Evolutionary conservation across 208 protist species (phyloP).

Genomic region (Leishmania major): DNA sequence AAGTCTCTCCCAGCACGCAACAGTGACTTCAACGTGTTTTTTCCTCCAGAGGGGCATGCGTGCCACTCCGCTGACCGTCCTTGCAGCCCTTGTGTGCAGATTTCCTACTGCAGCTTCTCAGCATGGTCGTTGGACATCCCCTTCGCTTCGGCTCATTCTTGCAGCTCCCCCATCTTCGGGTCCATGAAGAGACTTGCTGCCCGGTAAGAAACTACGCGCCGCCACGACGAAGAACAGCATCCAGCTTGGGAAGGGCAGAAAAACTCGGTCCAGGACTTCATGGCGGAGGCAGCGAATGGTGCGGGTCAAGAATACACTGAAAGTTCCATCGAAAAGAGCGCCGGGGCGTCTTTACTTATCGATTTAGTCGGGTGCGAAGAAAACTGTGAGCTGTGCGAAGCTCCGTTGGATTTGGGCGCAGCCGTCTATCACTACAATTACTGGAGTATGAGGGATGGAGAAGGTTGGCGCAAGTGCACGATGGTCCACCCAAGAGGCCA

Average conservation of each 20-base stretch:
- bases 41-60: not conserved
- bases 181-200: not conserved
- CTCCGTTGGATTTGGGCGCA: not conserved
- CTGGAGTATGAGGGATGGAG: not conserved
- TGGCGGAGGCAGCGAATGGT: not conserved
- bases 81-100: not conserved
- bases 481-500: not conserved
- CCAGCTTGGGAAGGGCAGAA: not conserved
- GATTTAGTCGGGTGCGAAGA: not conserved
- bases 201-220: not conserved
- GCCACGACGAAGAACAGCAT: not conserved
- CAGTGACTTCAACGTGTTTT: not conserved
- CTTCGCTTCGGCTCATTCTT: not conserved
- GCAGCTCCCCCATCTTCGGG: not conserved
- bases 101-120: not conserved
- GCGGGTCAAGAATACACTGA: not conserved
- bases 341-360: not conserved
- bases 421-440: not conserved
- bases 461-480: not conserved
- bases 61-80: not conserved
- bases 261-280: not conserved
- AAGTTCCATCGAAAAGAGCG: not conserved
- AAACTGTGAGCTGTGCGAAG: not conserved
- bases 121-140: not conserved
- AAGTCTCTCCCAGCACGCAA: not conserved